Conservation (phyloP, 805 yeast genomes). For the Kurtzmaniella fragi region DNA sequence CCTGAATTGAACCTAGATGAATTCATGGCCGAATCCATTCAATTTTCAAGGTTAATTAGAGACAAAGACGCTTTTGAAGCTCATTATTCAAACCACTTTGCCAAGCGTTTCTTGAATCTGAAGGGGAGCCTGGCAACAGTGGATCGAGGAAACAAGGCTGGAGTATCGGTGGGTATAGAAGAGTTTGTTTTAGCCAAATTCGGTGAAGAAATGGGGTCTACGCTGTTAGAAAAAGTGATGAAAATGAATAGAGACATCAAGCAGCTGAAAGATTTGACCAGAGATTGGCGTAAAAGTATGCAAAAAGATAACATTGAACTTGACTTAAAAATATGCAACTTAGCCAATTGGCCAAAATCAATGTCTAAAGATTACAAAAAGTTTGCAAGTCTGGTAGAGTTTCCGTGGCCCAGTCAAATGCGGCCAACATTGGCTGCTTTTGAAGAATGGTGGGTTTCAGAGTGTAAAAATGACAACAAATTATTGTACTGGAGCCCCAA, state of each 20-base stretch:
- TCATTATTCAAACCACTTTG: slow-evolving; percentile 79
- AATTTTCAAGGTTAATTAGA: slow-evolving; percentile 60
- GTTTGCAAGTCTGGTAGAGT: slow-evolving; percentile 14
- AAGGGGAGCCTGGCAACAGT: slow-evolving; percentile 14
- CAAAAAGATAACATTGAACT: slow-evolving; percentile 21
- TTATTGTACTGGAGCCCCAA: slow-evolving; percentile 70
- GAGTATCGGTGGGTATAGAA: slow-evolving; percentile 56
- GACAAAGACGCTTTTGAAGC: slow-evolving; percentile 87
- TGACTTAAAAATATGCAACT: slow-evolving; percentile 40
- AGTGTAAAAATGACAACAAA: slow-evolving; percentile 36
- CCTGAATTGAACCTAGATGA: slow-evolving; percentile 15
- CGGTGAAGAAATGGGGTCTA: slow-evolving; percentile 72
- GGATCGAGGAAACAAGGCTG: slow-evolving; percentile 3
- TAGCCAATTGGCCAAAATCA: slow-evolving; percentile 42
- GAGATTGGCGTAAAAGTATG: slow-evolving; percentile 30
- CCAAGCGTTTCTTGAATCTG: slow-evolving; percentile 58
- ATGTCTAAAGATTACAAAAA: slow-evolving; percentile 40
- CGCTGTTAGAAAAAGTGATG: slow-evolving; percentile 73
- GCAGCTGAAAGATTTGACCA: slow-evolving; percentile 33
- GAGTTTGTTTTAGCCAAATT: slow-evolving; percentile 60
- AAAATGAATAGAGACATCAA: slow-evolving; percentile 84
- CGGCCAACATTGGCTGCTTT: slow-evolving; percentile 31
- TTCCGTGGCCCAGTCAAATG: slow-evolving; percentile 38
- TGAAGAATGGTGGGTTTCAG: slow-evolving; percentile 38
- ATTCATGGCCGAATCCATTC: slow-evolving; percentile 50